Percentiles rank a stretch among this genome's conserved stretches.
phyloP scores from a whole-genome alignment of 805 yeast genomes.

The Candida ascalaphidarum region DNA sequence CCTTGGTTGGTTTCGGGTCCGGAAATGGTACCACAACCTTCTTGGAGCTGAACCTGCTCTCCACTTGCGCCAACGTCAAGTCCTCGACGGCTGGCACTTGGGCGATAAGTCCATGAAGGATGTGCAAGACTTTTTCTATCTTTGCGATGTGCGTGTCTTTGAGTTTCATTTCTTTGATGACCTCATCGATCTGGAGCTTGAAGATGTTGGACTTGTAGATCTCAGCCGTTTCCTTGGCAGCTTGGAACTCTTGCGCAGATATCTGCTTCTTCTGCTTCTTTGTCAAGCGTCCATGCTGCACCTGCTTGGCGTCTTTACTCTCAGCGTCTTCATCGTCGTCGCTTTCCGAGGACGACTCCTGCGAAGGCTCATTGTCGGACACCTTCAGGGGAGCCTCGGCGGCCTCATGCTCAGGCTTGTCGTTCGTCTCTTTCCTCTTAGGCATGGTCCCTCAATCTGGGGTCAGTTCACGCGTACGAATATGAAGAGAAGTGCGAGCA shows the following conservation, averaged over 20 bases:
- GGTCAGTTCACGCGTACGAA: no score
- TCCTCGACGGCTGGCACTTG: conserved; percentile 46
- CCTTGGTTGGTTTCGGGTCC: conserved; percentile 75
- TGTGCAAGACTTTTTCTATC: conserved; percentile 70
- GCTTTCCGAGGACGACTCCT: no score
- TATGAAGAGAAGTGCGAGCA: no score
- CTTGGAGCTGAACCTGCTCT: conserved; percentile 40
- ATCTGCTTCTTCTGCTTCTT: conserved; percentile 32
- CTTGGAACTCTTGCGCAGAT: conserved; percentile 77
- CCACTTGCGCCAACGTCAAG: conserved; percentile 52
- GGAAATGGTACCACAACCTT: conserved; percentile 72
- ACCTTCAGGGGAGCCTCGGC: no score
- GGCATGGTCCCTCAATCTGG: no score
- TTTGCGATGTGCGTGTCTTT: conserved; percentile 58
- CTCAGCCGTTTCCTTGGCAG: conserved; percentile 91
- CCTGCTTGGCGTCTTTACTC: conserved; percentile 1
- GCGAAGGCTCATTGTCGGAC: no score
- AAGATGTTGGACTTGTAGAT: conserved; percentile 91
- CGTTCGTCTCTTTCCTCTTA: no score
- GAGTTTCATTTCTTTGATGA: conserved; percentile 69
- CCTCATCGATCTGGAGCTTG: conserved; percentile 90
- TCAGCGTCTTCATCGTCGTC: not conserved
- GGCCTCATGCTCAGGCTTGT: no score
- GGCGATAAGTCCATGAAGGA: conserved; percentile 60
- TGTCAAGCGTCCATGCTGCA: conserved; percentile 11